A percentile compares a stretch with the other conserved stretches of the same genome.
Conservation (phyloP, 2,329 filamentous ascomycete species). For the Pezicula rhizophila region DNA sequence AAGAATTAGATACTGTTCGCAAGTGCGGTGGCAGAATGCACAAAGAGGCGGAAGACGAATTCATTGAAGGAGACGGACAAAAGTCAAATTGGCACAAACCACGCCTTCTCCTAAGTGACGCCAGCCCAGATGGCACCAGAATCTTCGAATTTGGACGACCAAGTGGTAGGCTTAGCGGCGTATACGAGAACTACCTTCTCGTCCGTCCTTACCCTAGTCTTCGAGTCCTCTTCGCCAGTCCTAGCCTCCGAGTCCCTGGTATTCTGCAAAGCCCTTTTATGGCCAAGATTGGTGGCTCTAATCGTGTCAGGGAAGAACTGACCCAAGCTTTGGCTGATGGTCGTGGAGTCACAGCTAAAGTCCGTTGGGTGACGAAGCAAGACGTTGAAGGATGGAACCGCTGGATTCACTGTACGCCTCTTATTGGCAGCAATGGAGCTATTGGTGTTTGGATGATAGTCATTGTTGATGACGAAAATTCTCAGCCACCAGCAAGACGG, state of each 20-base stretch:
- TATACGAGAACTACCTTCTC: slow-evolving; percentile 55
- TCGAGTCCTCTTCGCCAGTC: slow-evolving; percentile 63
- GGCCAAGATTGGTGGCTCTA: slow-evolving; percentile 45
- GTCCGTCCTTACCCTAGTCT: slow-evolving; percentile 60
- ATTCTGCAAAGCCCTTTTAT: slow-evolving; percentile 58
- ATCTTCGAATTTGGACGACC: slow-evolving; percentile 2
- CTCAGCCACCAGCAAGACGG: slow-evolving; percentile 7
- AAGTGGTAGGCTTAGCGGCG: slow-evolving; percentile 32
- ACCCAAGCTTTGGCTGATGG: slow-evolving; percentile 58
- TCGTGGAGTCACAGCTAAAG: slow-evolving; percentile 66
- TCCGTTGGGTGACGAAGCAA: slow-evolving; percentile 57
- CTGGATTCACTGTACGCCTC: slow-evolving; percentile 74
- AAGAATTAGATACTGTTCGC: slow-evolving; percentile 60
- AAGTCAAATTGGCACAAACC: slow-evolving; percentile 33
- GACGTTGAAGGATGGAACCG: slow-evolving; percentile 50
- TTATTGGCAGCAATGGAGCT: slow-evolving; percentile 58
- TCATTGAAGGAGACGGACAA: slow-evolving; percentile 30
- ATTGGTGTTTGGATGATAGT: slow-evolving; percentile 78
- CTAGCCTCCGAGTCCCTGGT: slow-evolving; percentile 59
- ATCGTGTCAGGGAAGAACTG: slow-evolving; percentile 41
- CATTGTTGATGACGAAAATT: slow-evolving; percentile 57
- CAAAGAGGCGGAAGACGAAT: slow-evolving; percentile 37
- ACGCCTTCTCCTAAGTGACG: slow-evolving; percentile 34
- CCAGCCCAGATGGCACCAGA: slow-evolving; percentile 16
- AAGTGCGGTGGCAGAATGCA: slow-evolving; percentile 60